Evolutionary conservation across 1,139 yeast genomes (phyloP), one percentile per base, ranked within the genome.

Genomic region (Hyphopichia burtonii): DNA sequence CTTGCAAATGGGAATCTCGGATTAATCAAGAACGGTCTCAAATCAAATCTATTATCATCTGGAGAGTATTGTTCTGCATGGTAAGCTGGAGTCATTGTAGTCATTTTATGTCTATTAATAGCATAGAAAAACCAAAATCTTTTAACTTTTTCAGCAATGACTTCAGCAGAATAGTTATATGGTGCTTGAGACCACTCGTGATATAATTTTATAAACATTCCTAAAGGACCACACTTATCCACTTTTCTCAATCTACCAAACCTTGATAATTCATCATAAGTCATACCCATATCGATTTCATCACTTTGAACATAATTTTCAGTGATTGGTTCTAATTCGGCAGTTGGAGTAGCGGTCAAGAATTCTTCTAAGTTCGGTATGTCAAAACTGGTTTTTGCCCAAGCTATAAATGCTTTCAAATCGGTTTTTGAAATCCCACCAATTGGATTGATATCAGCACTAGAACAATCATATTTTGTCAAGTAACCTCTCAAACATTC

Each of bases 11-110:
- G 79, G 65, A 90, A 93, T 46, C 88, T 69, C n/a, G 98, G 97
- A 53, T 87, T 82, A 45, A 93, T 88, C 61, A 93, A 74, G 61
- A 93, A 90, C 16, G 99, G 99, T 51, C 99, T 76, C 56, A 94
- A 72, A 61, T 93, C 99, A 61, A 86, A 93, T 55, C 99, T 78
- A 62, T 93, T 93, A 61, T 93, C 99, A 63, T 93, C 99, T 1
- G 99, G 98, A 1, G 97, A 89, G 59, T 94, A 93, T 57, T 88
- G 95, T 60, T 93, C 99, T 1, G 99, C 99, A 55, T 93, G 99
- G 58, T 93, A 94, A 19, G 96, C 80, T 12, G 99, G 99, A 0
- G 99, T 93, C 65, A 91, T 76, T 15, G 94, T 91, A 0, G 99
- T 93, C 83, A 89, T 94, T 66, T 93, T 93, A 65, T 93, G 99